Percentiles rank a stretch among this genome's conserved stretches.
These are phyloP conservation scores for Pseudocercospora cruenta DNA, from an alignment of 2,329 filamentous ascomycete genomes.

Conservation along the genomic window DNA sequence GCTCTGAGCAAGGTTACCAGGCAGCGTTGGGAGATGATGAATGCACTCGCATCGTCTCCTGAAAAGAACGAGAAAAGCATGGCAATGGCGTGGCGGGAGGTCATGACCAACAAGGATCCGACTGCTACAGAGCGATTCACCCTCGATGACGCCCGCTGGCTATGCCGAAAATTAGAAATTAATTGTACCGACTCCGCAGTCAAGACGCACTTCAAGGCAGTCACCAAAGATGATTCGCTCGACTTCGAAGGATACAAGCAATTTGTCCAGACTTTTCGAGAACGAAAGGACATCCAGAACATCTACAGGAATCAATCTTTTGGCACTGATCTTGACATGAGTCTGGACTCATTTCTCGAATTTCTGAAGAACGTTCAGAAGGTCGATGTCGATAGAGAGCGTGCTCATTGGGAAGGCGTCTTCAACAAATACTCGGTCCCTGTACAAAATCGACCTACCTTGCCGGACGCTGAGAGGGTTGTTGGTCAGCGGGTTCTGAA, in stretches of 20 bases:
- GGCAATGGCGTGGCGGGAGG: conserved; percentile 68
- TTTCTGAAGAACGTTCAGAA: conserved; percentile 77
- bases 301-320: conserved; percentile 66
- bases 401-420: conserved; percentile 67
- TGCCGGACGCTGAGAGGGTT: conserved; percentile 48
- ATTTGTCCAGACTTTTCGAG: conserved; percentile 82
- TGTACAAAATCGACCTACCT: conserved; percentile 43
- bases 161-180: conserved; percentile 90
- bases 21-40: conserved; percentile 87
- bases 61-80: conserved; percentile 82
- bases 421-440: conserved; percentile 55
- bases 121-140: conserved; percentile 72
- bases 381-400: conserved; percentile 72
- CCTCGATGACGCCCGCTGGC: conserved; percentile 74
- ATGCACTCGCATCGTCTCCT: conserved; percentile 73
- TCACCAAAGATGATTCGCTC: conserved; percentile 66
- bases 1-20: conserved; percentile 83
- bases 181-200: conserved; percentile 80
- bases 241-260: conserved; percentile 80
- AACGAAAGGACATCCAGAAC: conserved; percentile 75
- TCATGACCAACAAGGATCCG: conserved; percentile 71
- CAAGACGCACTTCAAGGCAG: conserved; percentile 71
- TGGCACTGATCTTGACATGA: conserved; percentile 62
- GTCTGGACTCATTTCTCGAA: conserved; percentile 70
- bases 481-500: conserved; percentile 66